Conservation (phyloP, 2,329 filamentous ascomycete species). For the Stachybotrys elegans region DNA sequence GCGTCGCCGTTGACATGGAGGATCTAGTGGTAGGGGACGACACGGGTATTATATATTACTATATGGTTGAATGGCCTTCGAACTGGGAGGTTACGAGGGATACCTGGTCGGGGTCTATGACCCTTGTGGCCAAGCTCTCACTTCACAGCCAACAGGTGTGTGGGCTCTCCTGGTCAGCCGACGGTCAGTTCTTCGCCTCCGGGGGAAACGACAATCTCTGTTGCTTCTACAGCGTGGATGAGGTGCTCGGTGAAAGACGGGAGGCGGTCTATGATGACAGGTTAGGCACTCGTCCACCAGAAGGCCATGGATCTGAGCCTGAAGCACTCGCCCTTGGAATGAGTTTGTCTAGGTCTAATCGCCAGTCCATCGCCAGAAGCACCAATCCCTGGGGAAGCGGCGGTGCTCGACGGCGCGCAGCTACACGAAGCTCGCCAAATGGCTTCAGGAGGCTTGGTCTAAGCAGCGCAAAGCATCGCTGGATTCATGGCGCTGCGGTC, state of each 20-base stretch:
- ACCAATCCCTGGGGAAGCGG: constrained; percentile 11
- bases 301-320: constrained; percentile 5
- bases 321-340: background rate
- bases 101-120: constrained; percentile 74
- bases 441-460: constrained; percentile 43
- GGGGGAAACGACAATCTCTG: constrained; percentile 92
- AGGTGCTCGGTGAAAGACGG: constrained; percentile 37
- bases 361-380: constrained; percentile 6
- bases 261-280: background rate
- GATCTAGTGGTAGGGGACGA: constrained; percentile 87
- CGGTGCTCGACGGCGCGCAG: constrained; percentile 19
- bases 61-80: constrained; percentile 79
- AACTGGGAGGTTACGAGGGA: constrained; percentile 57
- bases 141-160: constrained; percentile 89
- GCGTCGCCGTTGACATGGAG: constrained; percentile 60
- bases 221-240: constrained; percentile 68
- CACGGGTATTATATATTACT: constrained; percentile 77
- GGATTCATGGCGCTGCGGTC: constrained; percentile 79
- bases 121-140: constrained; percentile 68
- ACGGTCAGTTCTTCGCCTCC: constrained; percentile 73
- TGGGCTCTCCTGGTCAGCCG: constrained; percentile 79
- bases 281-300: background rate
- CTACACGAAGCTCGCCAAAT: constrained; percentile 22
- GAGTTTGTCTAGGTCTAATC: background rate
- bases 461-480: constrained; percentile 63